Evolutionary conservation across 2,329 filamentous ascomycete genomes (phyloP), one percentile per base, ranked within the genome.

Genomic region (Penicillium fuscoglaucum): DNA sequence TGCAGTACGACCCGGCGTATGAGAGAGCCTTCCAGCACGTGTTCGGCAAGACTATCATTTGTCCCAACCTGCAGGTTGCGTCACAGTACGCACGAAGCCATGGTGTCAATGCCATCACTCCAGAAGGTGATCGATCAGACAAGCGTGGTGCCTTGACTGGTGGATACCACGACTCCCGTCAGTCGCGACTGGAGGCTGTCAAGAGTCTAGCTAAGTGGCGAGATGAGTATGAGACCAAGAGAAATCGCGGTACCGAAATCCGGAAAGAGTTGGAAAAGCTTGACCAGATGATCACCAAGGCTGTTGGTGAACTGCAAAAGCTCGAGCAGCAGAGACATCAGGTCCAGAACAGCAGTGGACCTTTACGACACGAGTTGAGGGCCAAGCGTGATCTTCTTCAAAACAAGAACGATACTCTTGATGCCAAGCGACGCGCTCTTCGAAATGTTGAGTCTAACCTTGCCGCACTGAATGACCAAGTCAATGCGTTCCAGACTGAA

Each of bases 91-190:
- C 95, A 24, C 87, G 93, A 69, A 96, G 90, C 68, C 93, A 98
- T 69, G 90, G 90, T 19, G 87, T 98, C 26, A 92, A 92, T 68
- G 93, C 91, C 35, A 96, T 99, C 65, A 99, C 95, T 0, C 90
- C 91, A 4, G 93, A 98, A 57, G 95, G 95, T 74, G 93, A 98
- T 75, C 91, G 91, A 33, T 93, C 92, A 1, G 96, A 97, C 77
- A 96, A 96, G 78, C 90, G 93, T 67, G 95, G 95, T 76, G 93
- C 93, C 15, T 86, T 99, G 80, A 97, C 92, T 49, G 95, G 95
- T 80, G 95, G 95, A 68, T 99, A 89, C 71, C 89, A 96, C 62
- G 95, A 99, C 71, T 86, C 90, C 12, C 85, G 90, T 35, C 89
- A 88, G 65, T 98, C 93, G 1, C 88, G 93, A 24, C 82, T 98